Evolutionary conservation across 495 filamentous ascomycete species (phyloP), one percentile per base, ranked within the genome.

Genomic region (Penicillium flavigenum): DNA sequence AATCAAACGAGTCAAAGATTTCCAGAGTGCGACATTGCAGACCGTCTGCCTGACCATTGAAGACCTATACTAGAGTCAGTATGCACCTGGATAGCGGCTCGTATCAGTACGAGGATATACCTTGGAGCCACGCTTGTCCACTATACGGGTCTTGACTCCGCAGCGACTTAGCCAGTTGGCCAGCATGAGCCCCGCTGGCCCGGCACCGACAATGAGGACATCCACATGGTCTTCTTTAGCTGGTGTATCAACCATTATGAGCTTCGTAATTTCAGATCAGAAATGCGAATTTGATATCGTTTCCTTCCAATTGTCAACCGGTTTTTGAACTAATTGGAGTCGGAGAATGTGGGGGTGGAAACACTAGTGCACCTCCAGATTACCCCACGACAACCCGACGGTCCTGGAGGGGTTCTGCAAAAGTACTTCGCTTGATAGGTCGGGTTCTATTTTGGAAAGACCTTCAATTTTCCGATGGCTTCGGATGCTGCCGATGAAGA

Each of bases 1-100:
- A 77, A 16, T 79, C 85, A 58, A 88, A 83, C 39, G 77, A 81
- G 55, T 88, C 85, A 24, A 88, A 79, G 20, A 87, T 86, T 60
- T 88, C 86, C 17, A 86, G 65, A 7, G 76, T 85, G 7, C 86
- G 81, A 34, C 72, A 70, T 68, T 81, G 70, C 4, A 85, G 62
- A 16, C 84, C 85, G 62, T 87, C 85, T 2, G 84, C 85, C 63
- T 85, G 84, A 16, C 84, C 83, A 29, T 72, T 77, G 63, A 72
- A 77, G 20, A 64, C 58, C 58, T 63, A 77, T 5, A 32, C 0
- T 10, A 3, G 16, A 5, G 34, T 56, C 11, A 59, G 48, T 9
- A 51, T 44, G 3, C 16, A 12, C 20, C 3, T 2, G 11, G 9
- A 1, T 31, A 34, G 31, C 10, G 2, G 24, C 9, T 29, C 3